Conservation (phyloP, 805 yeast genomes). For the Kodamaea leandrae region DNA sequence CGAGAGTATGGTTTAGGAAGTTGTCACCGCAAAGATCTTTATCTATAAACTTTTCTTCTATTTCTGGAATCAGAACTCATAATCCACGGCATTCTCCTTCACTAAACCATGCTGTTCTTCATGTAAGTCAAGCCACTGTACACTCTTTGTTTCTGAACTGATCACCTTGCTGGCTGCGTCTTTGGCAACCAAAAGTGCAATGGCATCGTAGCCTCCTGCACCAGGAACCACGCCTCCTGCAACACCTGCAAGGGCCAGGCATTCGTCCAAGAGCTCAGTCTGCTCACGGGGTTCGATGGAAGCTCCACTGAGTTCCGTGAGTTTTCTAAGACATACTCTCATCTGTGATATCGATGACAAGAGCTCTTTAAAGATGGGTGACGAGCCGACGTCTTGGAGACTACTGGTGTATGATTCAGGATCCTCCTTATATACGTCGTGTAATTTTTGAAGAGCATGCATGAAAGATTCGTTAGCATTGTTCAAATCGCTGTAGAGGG, state of each 20-base stretch:
- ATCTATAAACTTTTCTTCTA: background rate
- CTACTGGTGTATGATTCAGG: slow-evolving; percentile 32
- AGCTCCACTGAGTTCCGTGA: slow-evolving; percentile 70
- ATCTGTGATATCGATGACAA: slow-evolving; percentile 46
- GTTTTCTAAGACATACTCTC: slow-evolving; percentile 53
- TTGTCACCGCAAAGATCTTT: too few relatives aligned
- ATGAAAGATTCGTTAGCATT: slow-evolving; percentile 58
- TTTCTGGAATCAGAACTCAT: background rate
- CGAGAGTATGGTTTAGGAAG: too few relatives aligned
- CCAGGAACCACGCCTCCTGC: slow-evolving; percentile 98
- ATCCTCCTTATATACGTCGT: slow-evolving; percentile 25
- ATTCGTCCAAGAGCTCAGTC: slow-evolving; percentile 60
- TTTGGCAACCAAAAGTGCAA: slow-evolving; percentile 64
- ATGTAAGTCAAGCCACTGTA: slow-evolving; percentile 64
- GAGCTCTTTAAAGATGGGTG: slow-evolving; percentile 17
- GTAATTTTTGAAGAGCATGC: slow-evolving; percentile 41
- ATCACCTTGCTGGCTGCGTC: slow-evolving; percentile 27
- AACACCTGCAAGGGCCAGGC: slow-evolving; percentile 59
- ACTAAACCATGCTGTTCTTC: slow-evolving; percentile 62
- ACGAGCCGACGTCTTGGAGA: slow-evolving; percentile 15
- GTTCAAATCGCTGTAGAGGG: slow-evolving; percentile 56
- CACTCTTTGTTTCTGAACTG: slow-evolving; percentile 30
- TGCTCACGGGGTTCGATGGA: slow-evolving; percentile 86
- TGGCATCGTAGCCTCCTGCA: slow-evolving; percentile 97
- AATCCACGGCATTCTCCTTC: slow-evolving; percentile 34